Evolutionary conservation across 768 basidiomycete genomes (phyloP).

Genomic region (Lactifluus volemus): DNA sequence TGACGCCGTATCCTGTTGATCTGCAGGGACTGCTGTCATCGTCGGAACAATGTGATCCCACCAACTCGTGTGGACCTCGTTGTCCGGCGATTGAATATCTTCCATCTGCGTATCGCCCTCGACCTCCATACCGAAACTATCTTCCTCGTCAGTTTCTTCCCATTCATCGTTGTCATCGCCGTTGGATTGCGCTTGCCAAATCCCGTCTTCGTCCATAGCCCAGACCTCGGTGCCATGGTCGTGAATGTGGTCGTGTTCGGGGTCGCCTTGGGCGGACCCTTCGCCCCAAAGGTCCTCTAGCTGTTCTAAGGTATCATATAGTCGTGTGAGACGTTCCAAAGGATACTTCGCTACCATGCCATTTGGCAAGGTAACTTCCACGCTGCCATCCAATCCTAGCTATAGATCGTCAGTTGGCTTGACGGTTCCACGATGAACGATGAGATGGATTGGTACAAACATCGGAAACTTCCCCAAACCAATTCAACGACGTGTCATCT

Average conservation of each 20-base stretch:
- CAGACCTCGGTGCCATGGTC: constrained; percentile 33
- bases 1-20: constrained; percentile 14
- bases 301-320: constrained; percentile 79
- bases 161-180: constrained; percentile 27
- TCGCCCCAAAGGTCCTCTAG: constrained; percentile 60
- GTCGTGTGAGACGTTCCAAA: constrained; percentile 57
- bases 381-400: constrained; percentile 67
- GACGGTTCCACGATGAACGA: not conserved
- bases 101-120: constrained; percentile 26
- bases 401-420: constrained; percentile 24
- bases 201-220: constrained; percentile 34
- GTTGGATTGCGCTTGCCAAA: constrained; percentile 24
- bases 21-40: not conserved
- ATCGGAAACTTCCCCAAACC: constrained; percentile 83
- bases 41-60: constrained; percentile 15
- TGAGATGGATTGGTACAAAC: constrained; percentile 32
- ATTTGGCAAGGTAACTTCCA: constrained; percentile 66
- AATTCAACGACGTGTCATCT: constrained; percentile 42
- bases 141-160: constrained; percentile 29
- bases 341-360: constrained; percentile 41
- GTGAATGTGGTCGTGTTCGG: constrained; percentile 30
- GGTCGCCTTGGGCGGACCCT: constrained; percentile 28
- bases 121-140: constrained; percentile 33
- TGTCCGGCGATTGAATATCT: not conserved
- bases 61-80: constrained; percentile 15